These are phyloP conservation scores for Ormosia semicastrata DNA, from an alignment of 306 rosid species.

Conservation along the genomic window DNA sequence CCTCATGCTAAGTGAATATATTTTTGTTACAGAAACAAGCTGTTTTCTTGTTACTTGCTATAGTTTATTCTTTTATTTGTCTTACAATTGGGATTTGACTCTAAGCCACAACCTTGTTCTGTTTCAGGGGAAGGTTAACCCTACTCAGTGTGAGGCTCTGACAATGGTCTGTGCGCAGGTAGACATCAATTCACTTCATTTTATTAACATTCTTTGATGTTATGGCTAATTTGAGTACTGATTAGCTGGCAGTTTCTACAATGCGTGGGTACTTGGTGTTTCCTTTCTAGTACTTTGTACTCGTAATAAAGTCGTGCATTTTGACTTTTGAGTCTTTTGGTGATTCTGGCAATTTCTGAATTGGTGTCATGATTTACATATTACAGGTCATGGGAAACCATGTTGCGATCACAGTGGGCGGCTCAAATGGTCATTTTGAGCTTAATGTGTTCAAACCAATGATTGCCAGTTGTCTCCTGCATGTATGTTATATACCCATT, in stretches of 20 bases:
- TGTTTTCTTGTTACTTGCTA: not conserved
- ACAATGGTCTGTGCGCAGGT: constrained; percentile 99
- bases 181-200: constrained; percentile 17
- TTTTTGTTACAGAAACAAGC: not conserved
- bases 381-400: constrained; percentile 96
- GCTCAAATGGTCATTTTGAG: constrained; percentile 97
- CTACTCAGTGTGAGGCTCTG: constrained; percentile 98
- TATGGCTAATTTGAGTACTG: not conserved
- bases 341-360: not conserved
- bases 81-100: constrained; percentile 17
- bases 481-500: constrained; percentile 51
- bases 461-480: constrained; percentile 83
- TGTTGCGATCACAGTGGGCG: constrained; percentile 91
- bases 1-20: constrained; percentile 20
- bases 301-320: not conserved
- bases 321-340: constrained; percentile 3
- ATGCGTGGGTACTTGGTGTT: not conserved
- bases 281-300: not conserved
- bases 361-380: not conserved
- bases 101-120: constrained; percentile 16
- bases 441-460: constrained; percentile 95
- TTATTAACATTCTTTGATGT: constrained; percentile 8
- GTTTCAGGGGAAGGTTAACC: constrained; percentile 99
- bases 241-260: constrained; percentile 2
- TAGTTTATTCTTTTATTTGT: constrained; percentile 9